Percentiles rank a stretch among this genome's conserved stretches.
Evolutionary conservation across 352 stramenopile genomes (phyloP).

Genomic region (Phytopythium sindhum): DNA sequence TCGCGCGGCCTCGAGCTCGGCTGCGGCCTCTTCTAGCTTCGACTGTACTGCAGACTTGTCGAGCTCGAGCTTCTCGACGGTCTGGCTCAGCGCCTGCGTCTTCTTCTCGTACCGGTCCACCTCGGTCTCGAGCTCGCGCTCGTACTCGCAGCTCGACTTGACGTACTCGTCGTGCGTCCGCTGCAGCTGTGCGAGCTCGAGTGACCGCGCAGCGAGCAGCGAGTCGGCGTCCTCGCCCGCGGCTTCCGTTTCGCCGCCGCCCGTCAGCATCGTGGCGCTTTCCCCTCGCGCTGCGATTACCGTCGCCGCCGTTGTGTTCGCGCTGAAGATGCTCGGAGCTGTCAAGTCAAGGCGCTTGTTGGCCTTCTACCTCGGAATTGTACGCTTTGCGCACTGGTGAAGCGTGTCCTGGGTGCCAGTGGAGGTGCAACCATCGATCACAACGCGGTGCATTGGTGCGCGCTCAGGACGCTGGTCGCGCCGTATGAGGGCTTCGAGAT

Average conservation of each 20-base stretch:
- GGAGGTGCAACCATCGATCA: not conserved
- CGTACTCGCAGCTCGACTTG: slow-evolving; percentile 71
- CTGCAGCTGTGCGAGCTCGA: slow-evolving; percentile 51
- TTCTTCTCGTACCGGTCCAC: slow-evolving; percentile 55
- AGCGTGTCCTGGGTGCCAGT: not conserved
- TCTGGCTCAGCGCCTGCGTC: slow-evolving; percentile 19
- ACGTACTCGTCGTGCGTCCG: slow-evolving; percentile 71
- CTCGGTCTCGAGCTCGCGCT: slow-evolving; percentile 62
- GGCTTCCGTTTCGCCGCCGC: not conserved
- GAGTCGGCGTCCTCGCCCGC: slow-evolving; percentile 5
- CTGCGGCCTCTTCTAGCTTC: slow-evolving; percentile 9
- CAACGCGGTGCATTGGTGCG: too few species aligned
- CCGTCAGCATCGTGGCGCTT: not conserved
- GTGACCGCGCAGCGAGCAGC: slow-evolving; percentile 22
- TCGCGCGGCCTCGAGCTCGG: slow-evolving; percentile 23
- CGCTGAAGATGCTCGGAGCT: not conserved
- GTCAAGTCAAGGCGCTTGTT: not conserved
- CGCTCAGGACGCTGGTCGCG: not conserved
- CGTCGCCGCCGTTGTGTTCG: not conserved
- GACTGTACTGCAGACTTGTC: slow-evolving; percentile 21
- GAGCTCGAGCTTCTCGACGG: slow-evolving; percentile 23
- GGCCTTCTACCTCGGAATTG: not conserved
- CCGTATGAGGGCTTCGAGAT: not conserved
- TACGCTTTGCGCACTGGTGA: not conserved
- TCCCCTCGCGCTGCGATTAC: not conserved